Percentiles rank a stretch among this genome's conserved stretches.
Conservation (phyloP, 495 filamentous ascomycete genomes). For the Penicillium lagena region DNA sequence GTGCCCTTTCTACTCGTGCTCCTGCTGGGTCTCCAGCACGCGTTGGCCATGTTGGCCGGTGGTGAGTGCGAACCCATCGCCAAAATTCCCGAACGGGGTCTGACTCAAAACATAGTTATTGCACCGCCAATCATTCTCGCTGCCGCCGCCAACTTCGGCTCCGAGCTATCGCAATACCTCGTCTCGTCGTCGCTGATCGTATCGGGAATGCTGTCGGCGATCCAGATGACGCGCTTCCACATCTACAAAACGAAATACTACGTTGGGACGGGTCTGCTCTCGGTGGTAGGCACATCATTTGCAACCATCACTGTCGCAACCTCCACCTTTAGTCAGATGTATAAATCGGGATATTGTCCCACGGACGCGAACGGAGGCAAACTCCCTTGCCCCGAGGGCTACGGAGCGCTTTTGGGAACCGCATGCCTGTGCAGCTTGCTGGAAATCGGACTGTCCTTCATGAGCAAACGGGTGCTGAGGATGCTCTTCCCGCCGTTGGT, state of each 20-base stretch:
- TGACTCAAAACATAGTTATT: conserved; percentile 42
- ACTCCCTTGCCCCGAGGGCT: conserved; percentile 77
- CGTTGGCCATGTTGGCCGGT: conserved; percentile 61
- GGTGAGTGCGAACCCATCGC: conserved; percentile 16
- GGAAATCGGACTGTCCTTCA: conserved; percentile 39
- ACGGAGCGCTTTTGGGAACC: conserved; percentile 80
- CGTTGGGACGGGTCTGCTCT: conserved; percentile 81
- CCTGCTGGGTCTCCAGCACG: conserved; percentile 66
- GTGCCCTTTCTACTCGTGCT: conserved; percentile 77
- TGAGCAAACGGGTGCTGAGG: conserved; percentile 62
- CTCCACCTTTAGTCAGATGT: conserved; percentile 79
- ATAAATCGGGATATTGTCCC: conserved; percentile 71
- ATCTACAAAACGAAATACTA: conserved; percentile 77
- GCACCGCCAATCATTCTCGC: conserved; percentile 75
- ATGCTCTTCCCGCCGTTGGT: conserved; percentile 84
- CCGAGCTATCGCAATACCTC: conserved; percentile 64
- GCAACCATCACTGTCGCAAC: conserved; percentile 79
- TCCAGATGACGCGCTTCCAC: conserved; percentile 84
- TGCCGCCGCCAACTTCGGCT: conserved; percentile 58
- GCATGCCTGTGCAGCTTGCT: conserved; percentile 44
- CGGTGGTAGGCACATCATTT: conserved; percentile 73
- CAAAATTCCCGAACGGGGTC: neutral
- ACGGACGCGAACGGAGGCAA: conserved; percentile 52
- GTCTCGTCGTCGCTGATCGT: conserved; percentile 88
- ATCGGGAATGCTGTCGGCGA: conserved; percentile 67